Conservation (phyloP, 2,329 filamentous ascomycete genomes). For the Parafenestella ontariensis region DNA sequence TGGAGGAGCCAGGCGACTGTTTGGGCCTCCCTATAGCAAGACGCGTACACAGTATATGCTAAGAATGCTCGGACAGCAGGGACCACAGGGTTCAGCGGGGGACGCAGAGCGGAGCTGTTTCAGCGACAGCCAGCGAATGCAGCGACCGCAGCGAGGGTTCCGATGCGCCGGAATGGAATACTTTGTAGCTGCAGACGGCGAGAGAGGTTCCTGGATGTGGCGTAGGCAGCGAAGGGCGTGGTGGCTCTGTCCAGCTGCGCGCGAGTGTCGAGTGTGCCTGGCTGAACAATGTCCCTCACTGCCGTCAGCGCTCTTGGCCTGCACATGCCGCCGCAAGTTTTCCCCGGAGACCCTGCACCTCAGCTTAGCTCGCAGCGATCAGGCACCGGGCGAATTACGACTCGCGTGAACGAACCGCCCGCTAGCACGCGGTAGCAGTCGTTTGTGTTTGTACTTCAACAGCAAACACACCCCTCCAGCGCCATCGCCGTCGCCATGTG, state of each 20-base stretch:
- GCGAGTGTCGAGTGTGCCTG: neutral
- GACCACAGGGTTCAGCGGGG: constrained; percentile 31
- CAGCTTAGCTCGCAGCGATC: constrained; percentile 11
- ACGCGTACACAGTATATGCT: constrained; percentile 33
- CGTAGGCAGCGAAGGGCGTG: neutral
- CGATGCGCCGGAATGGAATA: neutral
- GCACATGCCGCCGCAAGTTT: constrained; percentile 5
- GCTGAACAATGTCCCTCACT: neutral
- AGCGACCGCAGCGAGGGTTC: neutral
- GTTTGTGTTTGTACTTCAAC: neutral
- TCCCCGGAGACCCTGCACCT: constrained; percentile 15
- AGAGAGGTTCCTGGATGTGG: neutral
- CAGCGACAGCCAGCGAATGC: constrained; percentile 19
- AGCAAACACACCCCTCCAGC: neutral
- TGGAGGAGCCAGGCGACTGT: neutral
- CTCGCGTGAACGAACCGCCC: neutral
- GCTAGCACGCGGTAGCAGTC: neutral
- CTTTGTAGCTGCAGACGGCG: neutral
- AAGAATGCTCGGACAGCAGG: constrained; percentile 37
- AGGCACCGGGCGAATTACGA: constrained; percentile 27
- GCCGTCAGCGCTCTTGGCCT: neutral
- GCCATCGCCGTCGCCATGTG: constrained; percentile 28
- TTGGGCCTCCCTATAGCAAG: constrained; percentile 16
- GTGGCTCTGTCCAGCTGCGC: neutral
- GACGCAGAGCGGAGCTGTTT: constrained; percentile 29